phyloP scores from a whole-genome alignment of 345 rosid genomes.

The Ricinus communis region DNA sequence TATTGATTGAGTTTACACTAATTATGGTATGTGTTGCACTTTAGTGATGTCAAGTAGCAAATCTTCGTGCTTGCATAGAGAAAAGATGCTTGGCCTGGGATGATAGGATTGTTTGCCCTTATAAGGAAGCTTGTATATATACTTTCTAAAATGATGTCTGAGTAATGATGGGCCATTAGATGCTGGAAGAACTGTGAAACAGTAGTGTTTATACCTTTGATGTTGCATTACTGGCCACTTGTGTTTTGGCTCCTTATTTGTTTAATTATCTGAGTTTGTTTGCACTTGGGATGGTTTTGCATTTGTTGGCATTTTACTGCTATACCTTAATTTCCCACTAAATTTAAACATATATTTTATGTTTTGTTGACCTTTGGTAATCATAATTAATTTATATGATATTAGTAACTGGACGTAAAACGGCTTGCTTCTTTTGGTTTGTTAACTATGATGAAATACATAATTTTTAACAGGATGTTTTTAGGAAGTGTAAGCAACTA shows the following conservation, averaged over 20 bases:
- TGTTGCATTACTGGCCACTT: background rate
- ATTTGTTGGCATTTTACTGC: background rate
- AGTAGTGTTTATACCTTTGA: background rate
- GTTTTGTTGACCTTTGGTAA: background rate
- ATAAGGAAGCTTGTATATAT: too few relatives aligned
- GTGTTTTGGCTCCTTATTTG: background rate
- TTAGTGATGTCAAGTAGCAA: too few relatives aligned
- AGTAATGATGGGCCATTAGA: too few relatives aligned
- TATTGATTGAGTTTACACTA: too few relatives aligned
- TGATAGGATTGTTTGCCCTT: too few relatives aligned
- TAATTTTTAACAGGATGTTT: conserved; percentile 63
- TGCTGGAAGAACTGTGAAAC: too few relatives aligned
- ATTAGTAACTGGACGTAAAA: background rate
- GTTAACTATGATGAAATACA: conserved; percentile 3
- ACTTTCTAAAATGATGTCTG: too few relatives aligned
- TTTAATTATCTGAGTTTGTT: background rate
- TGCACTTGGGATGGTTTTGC: background rate
- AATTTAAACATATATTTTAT: background rate
- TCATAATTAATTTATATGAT: background rate
- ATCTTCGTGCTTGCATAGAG: too few relatives aligned
- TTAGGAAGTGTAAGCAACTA: conserved; percentile 95
- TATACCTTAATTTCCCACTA: background rate
- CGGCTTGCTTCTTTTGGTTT: background rate
- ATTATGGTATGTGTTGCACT: too few relatives aligned
- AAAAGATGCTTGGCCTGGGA: too few relatives aligned